Conservation (phyloP, 2,329 filamentous ascomycete genomes). For the Fusarium irregulare region DNA sequence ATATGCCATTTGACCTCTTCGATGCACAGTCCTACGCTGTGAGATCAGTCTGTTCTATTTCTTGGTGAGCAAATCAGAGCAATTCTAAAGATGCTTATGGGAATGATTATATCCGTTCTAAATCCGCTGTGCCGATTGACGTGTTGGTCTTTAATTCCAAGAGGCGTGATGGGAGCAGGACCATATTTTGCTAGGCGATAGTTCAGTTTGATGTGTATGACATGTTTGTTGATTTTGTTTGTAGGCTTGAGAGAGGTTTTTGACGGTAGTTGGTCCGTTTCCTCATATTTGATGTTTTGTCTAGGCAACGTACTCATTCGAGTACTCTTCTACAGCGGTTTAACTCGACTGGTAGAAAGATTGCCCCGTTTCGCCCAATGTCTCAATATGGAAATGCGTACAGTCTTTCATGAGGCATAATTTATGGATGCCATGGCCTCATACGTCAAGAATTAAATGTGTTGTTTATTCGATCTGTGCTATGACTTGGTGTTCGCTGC, state of each 20-base stretch:
- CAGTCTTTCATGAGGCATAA: neutral
- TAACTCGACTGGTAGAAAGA: neutral
- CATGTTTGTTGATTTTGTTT: neutral
- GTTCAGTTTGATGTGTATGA: neutral
- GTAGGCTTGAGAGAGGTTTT: neutral
- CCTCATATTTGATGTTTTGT: too few species aligned
- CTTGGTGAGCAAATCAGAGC: constrained; percentile 27
- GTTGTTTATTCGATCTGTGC: neutral
- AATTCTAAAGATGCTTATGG: constrained; percentile 31
- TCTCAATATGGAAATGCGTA: neutral
- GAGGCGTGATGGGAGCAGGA: too few species aligned
- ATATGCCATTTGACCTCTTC: too few species aligned
- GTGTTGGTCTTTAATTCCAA: too few species aligned
- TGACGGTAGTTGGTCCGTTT: neutral
- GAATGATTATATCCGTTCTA: constrained; percentile 8
- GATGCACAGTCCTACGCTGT: neutral
- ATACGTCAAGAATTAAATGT: neutral
- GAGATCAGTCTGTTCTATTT: neutral
- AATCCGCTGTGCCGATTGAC: neutral
- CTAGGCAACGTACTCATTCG: neutral
- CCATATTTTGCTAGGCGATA: neutral
- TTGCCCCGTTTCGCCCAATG: neutral
- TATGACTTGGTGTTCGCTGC: neutral
- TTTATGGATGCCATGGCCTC: neutral
- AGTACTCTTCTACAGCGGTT: neutral